Evolutionary conservation across 2,329 filamentous ascomycete genomes (phyloP).

Genomic region (Dactylella cylindrospora): DNA sequence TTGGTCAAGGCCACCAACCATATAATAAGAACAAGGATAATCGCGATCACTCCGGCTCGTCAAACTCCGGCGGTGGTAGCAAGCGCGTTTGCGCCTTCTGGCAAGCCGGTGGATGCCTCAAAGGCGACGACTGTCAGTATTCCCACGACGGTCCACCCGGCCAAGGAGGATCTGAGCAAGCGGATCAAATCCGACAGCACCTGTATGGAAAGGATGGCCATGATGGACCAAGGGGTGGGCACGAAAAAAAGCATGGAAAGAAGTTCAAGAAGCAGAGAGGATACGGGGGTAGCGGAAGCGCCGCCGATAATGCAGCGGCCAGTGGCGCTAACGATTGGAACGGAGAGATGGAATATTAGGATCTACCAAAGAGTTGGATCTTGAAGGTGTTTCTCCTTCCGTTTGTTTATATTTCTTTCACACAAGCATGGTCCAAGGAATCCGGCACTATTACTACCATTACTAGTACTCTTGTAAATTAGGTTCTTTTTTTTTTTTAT

Average conservation of each 20-base stretch:
- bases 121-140: constrained; percentile 42
- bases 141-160: constrained; percentile 40
- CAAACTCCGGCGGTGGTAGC: constrained; percentile 9
- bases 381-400: too few species aligned
- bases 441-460: neutral
- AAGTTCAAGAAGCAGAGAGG: constrained; percentile 32
- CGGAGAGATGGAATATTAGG: constrained; percentile 43
- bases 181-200: constrained; percentile 41
- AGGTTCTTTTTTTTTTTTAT: constrained; percentile 4
- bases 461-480: constrained; percentile 7
- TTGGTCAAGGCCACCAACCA: constrained; percentile 30
- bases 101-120: constrained; percentile 37
- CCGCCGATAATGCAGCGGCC: constrained; percentile 42
- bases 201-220: constrained; percentile 32
- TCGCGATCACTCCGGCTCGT: neutral
- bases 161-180: constrained; percentile 36
- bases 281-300: constrained; percentile 28
- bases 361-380: too few species aligned
- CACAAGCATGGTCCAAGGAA: neutral
- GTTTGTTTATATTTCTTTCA: neutral
- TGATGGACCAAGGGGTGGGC: constrained; percentile 1
- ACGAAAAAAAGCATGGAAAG: constrained; percentile 43
- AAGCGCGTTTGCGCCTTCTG: constrained; percentile 41
- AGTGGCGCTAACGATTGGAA: constrained; percentile 43
- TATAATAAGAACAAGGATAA: constrained; percentile 36